Conservation (phyloP, 148 eudicot genomes). For the Silene latifolia region DNA sequence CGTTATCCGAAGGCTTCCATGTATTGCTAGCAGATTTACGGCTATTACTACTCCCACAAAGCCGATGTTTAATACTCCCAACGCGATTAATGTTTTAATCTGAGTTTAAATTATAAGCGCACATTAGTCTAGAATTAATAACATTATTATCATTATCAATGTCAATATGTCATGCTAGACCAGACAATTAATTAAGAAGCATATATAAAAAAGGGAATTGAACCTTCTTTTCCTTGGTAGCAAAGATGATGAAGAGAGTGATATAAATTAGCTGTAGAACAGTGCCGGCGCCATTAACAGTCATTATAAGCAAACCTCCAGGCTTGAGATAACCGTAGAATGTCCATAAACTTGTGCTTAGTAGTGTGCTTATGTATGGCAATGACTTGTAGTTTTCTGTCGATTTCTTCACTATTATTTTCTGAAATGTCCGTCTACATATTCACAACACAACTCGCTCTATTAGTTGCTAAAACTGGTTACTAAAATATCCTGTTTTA, state of each 20-base stretch:
- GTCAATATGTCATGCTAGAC: no score
- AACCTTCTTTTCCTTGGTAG: slow-evolving; percentile 21
- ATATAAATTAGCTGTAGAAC: slow-evolving; percentile 14
- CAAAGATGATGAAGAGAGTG: slow-evolving; percentile 18
- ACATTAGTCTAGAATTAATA: no score
- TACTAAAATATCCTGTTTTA: no score
- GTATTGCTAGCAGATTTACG: neutral
- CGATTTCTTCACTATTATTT: slow-evolving; percentile 24
- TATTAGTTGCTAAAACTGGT: no score
- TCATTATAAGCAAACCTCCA: slow-evolving; percentile 5
- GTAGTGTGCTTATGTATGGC: slow-evolving; percentile 26
- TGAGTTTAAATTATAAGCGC: neutral
- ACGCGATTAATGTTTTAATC: slow-evolving; percentile 11
- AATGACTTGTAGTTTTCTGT: slow-evolving; percentile 22
- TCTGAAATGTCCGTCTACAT: slow-evolving; percentile 22
- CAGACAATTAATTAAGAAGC: neutral
- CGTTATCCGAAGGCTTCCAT: neutral
- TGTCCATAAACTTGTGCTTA: slow-evolving; percentile 23
- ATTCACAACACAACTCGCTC: neutral
- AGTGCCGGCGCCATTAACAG: slow-evolving; percentile 24
- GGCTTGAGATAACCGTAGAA: slow-evolving; percentile 27
- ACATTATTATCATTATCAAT: no score
- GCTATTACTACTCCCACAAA: slow-evolving; percentile 12
- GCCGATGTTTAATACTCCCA: slow-evolving; percentile 11
- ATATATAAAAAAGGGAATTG: neutral